phyloP scores from a whole-genome alignment of 2,329 filamentous ascomycete genomes.

The Coniochaeta ligniaria region DNA sequence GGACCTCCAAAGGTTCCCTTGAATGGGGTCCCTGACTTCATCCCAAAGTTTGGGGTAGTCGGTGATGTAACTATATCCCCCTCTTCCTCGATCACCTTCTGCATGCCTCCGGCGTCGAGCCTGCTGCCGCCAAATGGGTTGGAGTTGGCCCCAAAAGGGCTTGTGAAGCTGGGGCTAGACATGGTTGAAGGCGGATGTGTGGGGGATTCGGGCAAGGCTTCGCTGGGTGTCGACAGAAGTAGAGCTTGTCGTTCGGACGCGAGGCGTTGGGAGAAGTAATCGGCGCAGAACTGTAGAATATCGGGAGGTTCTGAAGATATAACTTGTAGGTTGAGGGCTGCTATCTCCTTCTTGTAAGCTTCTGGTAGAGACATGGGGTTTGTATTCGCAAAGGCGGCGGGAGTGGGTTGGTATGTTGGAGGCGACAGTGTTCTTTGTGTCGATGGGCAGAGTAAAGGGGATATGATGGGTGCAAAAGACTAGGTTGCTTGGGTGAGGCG shows the following conservation, averaged over 20 bases:
- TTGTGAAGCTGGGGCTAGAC: conserved; percentile 71
- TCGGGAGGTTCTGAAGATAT: conserved; percentile 52
- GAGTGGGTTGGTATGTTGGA: background rate
- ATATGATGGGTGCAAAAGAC: background rate
- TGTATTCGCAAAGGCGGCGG: background rate
- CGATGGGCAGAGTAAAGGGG: background rate
- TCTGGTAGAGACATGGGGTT: conserved; percentile 36
- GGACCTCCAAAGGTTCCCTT: conserved; percentile 44
- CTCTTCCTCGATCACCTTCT: conserved; percentile 70
- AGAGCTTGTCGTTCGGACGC: conserved; percentile 56
- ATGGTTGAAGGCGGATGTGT: conserved; percentile 33
- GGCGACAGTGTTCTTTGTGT: background rate
- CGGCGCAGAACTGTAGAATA: conserved; percentile 63
- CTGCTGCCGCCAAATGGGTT: conserved; percentile 65
- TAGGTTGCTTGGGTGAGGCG: background rate
- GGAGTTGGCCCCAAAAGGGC: conserved; percentile 57
- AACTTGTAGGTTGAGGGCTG: conserved; percentile 55
- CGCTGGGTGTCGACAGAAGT: conserved; percentile 25
- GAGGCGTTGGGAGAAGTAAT: conserved; percentile 60
- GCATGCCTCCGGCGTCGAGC: conserved; percentile 32
- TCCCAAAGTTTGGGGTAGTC: conserved; percentile 54
- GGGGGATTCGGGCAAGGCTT: background rate
- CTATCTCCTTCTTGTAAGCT: conserved; percentile 55
- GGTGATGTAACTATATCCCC: conserved; percentile 67
- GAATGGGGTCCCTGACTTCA: conserved; percentile 33